Conservation (phyloP, 2,329 filamentous ascomycete species). For the Ceratocystis diversiconidia region DNA sequence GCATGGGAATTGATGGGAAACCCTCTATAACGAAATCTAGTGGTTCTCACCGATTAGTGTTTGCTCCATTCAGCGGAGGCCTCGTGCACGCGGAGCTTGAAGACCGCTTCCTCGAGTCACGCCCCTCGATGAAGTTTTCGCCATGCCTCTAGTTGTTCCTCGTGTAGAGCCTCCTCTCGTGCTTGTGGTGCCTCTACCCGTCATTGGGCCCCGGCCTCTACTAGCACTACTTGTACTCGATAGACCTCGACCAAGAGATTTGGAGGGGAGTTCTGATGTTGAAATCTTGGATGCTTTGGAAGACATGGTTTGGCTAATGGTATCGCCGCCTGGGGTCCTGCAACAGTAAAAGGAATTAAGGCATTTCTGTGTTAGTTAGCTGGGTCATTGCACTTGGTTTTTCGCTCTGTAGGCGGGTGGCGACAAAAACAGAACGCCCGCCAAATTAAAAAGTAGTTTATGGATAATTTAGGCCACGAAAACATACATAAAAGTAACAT, state of each 20-base stretch:
- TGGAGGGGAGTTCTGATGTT: slow-evolving; percentile 28
- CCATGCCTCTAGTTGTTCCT: slow-evolving; percentile 18
- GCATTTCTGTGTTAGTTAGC: neutral
- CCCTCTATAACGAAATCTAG: neutral
- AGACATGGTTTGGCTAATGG: slow-evolving; percentile 67
- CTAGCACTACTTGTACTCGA: neutral
- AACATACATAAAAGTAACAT: slow-evolving; percentile 72
- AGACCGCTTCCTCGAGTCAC: slow-evolving; percentile 34
- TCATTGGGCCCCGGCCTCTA: slow-evolving; percentile 28
- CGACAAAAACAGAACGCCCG: slow-evolving; percentile 1
- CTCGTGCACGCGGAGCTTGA: slow-evolving; percentile 33
- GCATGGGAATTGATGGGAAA: neutral
- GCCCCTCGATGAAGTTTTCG: slow-evolving; percentile 6
- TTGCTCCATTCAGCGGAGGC: slow-evolving; percentile 22
- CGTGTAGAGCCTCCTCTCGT: slow-evolving; percentile 17
- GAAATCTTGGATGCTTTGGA: slow-evolving; percentile 35
- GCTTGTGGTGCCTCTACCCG: slow-evolving; percentile 19
- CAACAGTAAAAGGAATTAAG: slow-evolving; percentile 19
- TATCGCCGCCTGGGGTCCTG: slow-evolving; percentile 83
- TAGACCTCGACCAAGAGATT: slow-evolving; percentile 34
- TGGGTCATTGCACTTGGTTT: neutral
- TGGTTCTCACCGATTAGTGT: neutral
- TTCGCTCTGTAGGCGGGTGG: neutral
- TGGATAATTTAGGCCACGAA: neutral
- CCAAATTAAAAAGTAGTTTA: neutral